A percentile compares a stretch with the other conserved stretches of the same genome.
Evolutionary conservation across 352 stramenopile species (phyloP).

Genomic region (Phytopythium montanum): DNA sequence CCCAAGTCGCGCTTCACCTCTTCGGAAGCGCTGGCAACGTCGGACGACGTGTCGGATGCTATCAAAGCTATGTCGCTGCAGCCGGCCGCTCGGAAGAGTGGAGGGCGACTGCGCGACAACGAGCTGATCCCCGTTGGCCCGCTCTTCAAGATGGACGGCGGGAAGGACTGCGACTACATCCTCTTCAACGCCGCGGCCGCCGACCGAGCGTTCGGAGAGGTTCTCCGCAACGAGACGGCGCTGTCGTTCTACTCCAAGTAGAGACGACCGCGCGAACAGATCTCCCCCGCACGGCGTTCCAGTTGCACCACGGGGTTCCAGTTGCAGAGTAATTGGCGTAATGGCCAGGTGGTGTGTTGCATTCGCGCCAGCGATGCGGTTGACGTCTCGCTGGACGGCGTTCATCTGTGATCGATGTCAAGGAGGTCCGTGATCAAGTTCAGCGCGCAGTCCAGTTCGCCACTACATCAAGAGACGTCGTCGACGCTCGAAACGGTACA

Average conservation of each 20-base stretch:
- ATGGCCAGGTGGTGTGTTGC: neutral
- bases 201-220: constrained; percentile 65
- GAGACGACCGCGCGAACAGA: neutral
- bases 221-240: constrained; percentile 77
- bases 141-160: constrained; percentile 76
- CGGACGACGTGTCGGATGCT: constrained; percentile 22
- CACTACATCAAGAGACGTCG: neutral
- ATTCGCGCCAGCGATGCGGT: neutral
- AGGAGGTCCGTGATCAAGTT: neutral
- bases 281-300: no score
- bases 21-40: constrained; percentile 14
- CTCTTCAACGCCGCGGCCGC: constrained; percentile 75
- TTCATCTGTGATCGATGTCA: neutral
- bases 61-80: constrained; percentile 26
- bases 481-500: neutral
- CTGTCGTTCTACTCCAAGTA: constrained; percentile 75
- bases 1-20: constrained; percentile 15
- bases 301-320: no score
- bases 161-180: constrained; percentile 80
- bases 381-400: neutral
- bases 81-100: constrained; percentile 21
- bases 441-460: neutral
- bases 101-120: constrained; percentile 20
- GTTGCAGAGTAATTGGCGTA: neutral
- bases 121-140: constrained; percentile 65